phyloP scores from a whole-genome alignment of 495 filamentous ascomycete genomes.

The Amphirosellinia nigrospora region DNA sequence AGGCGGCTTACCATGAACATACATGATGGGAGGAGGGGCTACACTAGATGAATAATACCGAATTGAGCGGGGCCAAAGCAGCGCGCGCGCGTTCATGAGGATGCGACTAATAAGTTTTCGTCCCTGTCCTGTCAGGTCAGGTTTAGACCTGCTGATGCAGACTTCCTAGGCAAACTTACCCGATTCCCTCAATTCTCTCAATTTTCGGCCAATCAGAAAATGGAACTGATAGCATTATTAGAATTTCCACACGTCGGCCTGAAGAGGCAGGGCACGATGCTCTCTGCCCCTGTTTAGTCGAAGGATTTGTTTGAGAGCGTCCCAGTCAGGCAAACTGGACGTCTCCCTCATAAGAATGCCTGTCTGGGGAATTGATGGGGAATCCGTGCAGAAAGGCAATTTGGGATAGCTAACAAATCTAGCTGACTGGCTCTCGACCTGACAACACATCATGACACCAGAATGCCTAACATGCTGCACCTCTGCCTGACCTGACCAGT shows the following conservation, averaged over 20 bases:
- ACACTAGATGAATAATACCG: slow-evolving; percentile 10
- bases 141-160: slow-evolving; percentile 20
- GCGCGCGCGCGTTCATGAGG: slow-evolving; percentile 21
- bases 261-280: slow-evolving; percentile 9
- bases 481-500: slow-evolving; percentile 58
- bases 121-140: background rate
- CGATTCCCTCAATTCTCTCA: slow-evolving; percentile 8
- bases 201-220: slow-evolving; percentile 42
- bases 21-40: slow-evolving; percentile 16
- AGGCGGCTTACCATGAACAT: slow-evolving; percentile 19
- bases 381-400: slow-evolving; percentile 24
- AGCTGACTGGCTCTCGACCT: slow-evolving; percentile 36
- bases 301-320: background rate
- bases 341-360: background rate
- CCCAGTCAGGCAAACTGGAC: slow-evolving; percentile 2
- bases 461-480: slow-evolving; percentile 57
- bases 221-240: slow-evolving; percentile 24
- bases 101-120: slow-evolving; percentile 5
- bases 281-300: background rate
- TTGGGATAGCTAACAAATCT: slow-evolving; percentile 19
- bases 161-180: background rate
- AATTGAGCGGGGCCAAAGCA: slow-evolving; percentile 20
- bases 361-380: slow-evolving; percentile 15
- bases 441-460: slow-evolving; percentile 50
- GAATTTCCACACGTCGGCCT: slow-evolving; percentile 27